phyloP scores from a whole-genome alignment of 208 protist species.

The Acanthamoeba royreba region DNA sequence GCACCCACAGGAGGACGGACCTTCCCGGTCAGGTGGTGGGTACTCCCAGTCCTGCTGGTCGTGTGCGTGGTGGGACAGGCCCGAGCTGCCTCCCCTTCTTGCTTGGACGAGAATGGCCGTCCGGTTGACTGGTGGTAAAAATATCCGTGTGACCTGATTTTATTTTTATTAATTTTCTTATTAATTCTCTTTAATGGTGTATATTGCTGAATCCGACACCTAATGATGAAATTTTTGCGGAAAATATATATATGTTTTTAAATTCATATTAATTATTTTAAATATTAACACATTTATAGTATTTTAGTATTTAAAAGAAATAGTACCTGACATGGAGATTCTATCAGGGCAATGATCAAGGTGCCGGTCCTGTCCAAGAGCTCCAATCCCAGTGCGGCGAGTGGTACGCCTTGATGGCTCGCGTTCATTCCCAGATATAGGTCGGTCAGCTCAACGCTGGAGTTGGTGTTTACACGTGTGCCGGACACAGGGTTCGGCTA shows the following conservation, averaged over 20 bases:
- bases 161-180: not conserved
- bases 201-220: no score
- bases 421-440: no score
- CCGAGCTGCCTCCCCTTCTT: not conserved
- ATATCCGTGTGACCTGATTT: no score
- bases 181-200: not conserved
- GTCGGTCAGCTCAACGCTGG: no score
- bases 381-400: not conserved
- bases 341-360: not conserved
- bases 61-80: not conserved
- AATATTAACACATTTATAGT: no score
- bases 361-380: not conserved
- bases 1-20: not conserved
- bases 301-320: not conserved
- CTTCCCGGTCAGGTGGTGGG: not conserved
- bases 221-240: no score
- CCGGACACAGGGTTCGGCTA: conserved; percentile 47
- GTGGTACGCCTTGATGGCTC: not conserved
- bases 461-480: no score
- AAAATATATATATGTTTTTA: no score
- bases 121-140: conserved; percentile 67
- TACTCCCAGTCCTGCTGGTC: not conserved
- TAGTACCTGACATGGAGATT: not conserved
- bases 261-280: no score
- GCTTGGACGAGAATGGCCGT: conserved; percentile 44